Percentiles rank a stretch among this genome's conserved stretches.
Conservation (phyloP, 2,329 filamentous ascomycete species). For the Madurella mycetomatis region DNA sequence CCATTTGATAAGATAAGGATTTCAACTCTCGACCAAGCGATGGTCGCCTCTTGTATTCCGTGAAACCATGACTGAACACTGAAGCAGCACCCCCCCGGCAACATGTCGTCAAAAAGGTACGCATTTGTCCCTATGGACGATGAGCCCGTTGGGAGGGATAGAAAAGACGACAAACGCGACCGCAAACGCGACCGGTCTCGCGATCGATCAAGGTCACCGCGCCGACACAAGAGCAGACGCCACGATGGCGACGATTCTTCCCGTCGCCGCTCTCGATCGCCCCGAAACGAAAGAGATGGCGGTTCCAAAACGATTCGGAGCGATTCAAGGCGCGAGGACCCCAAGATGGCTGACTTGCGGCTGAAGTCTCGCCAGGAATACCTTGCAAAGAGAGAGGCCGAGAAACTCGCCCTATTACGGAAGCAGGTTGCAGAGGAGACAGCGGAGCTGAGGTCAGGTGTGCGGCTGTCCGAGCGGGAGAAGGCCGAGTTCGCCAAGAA, state of each 20-base stretch:
- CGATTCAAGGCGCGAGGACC: conserved; percentile 40
- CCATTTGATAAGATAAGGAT: conserved; percentile 19
- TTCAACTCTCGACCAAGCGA: background rate
- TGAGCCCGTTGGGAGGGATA: conserved; percentile 45
- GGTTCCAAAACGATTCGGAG: conserved; percentile 59
- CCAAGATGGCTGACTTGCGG: conserved; percentile 72
- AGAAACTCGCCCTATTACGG: conserved; percentile 78
- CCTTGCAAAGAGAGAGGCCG: conserved; percentile 83
- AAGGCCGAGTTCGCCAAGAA: conserved; percentile 87
- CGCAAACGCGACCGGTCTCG: conserved; percentile 33
- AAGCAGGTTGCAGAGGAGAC: conserved; percentile 89
- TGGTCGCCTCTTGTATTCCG: too few relatives aligned
- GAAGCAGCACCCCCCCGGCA: background rate
- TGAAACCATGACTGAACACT: too few relatives aligned
- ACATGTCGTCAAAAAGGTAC: conserved; percentile 53
- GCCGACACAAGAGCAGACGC: conserved; percentile 33
- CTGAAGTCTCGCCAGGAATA: conserved; percentile 87
- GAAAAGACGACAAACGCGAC: conserved; percentile 42
- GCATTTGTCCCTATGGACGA: conserved; percentile 65
- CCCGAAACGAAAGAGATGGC: conserved; percentile 38
- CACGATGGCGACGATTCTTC: conserved; percentile 31
- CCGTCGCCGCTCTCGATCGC: conserved; percentile 29
- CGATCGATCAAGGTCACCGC: conserved; percentile 23
- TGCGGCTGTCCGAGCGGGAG: conserved; percentile 69
- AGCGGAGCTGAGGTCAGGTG: conserved; percentile 72